A percentile compares a stretch with the other conserved stretches of the same genome.
Evolutionary conservation across 208 protist species (phyloP).

Genomic region (Leishmania turanica): DNA sequence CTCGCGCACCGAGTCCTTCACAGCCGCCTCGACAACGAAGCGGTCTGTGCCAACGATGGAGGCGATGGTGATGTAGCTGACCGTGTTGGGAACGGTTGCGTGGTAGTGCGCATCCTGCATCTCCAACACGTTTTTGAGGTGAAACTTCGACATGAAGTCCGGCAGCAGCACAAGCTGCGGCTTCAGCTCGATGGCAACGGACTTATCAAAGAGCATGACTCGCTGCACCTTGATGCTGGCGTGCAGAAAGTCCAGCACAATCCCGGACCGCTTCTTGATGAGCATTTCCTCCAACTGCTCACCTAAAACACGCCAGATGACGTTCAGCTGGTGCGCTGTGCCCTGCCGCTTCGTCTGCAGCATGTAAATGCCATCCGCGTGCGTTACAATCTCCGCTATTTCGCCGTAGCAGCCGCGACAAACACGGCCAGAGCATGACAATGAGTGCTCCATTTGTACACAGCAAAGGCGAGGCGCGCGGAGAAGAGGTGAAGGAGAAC

Average conservation of each 20-base stretch:
- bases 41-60: conserved; percentile 48
- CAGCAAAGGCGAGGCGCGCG: too few species aligned
- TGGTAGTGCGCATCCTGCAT: conserved; percentile 85
- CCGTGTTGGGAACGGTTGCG: conserved; percentile 48
- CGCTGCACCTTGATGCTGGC: conserved; percentile 81
- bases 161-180: conserved; percentile 81
- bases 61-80: conserved; percentile 56
- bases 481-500: background rate
- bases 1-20: conserved; percentile 80
- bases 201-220: conserved; percentile 51
- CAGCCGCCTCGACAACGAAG: conserved; percentile 72
- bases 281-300: conserved; percentile 68
- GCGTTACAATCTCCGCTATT: conserved; percentile 69
- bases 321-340: conserved; percentile 54
- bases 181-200: conserved; percentile 60
- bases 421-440: conserved; percentile 37
- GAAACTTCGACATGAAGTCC: conserved; percentile 87
- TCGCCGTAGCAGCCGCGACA: conserved; percentile 82
- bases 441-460: conserved; percentile 13
- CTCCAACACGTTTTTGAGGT: conserved; percentile 74
- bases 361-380: conserved; percentile 54
- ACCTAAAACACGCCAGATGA: conserved; percentile 73
- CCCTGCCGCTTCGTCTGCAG: conserved; percentile 64
- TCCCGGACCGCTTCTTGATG: conserved; percentile 59
- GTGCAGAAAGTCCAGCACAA: conserved; percentile 79